Base-by-base conservation (phyloP, 192 early-diverging fungal genomes). In the Allomyces macrogynus region DNA sequence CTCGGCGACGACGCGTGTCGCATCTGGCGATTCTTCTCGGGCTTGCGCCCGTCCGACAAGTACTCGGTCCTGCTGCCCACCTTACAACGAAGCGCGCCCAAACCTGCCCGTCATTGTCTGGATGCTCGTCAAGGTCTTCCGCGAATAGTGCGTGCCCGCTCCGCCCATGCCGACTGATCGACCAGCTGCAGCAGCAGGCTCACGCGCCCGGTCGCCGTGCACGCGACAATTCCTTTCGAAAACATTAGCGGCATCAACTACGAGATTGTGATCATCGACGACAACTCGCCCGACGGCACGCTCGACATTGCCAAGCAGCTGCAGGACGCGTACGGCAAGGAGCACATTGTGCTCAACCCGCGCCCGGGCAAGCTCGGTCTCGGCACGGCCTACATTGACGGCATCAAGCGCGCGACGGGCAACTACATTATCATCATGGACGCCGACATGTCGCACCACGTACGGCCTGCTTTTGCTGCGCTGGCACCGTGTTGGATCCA, bases 361-460 rank as follows among this genome's bases (percentile, higher is more conserved):
- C 86, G 95, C 66, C 83, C 93, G 5, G 95, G 95, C 40, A 98
- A 98, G 74, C 82, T 98, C 3, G 95, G 95, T 43, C 74, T 98
- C 44, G 93, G 92, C 24, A 95, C 95, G 3, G 95, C 95, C 24
- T 97, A 97, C 67, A 82, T 94, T 20, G 87, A 97, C 71, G 95
- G 93, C 43, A 88, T 95, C 24, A 81, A 95, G 73, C 84, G 86
- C 72, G 90, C 91, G 14, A 93, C 91, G 22, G 95, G 95, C 44
- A 88, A 94, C 76, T 95, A 86, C 81, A 79, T 95, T 43, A 89
- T 98, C 68, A 95, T 98, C 71, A 89, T 98, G 92, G 95, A 98
- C 69, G 93, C 95, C 23, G 95, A 98, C 71, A 93, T 98, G 85
- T 95, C 93, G 24, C 95, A 98, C 73, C 95, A 98, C 70, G 89